A percentile compares a stretch with the other conserved stretches of the same genome.
phyloP scores from a whole-genome alignment of 169 alveolate species.

The Cryptosporidium xiaoi region DNA sequence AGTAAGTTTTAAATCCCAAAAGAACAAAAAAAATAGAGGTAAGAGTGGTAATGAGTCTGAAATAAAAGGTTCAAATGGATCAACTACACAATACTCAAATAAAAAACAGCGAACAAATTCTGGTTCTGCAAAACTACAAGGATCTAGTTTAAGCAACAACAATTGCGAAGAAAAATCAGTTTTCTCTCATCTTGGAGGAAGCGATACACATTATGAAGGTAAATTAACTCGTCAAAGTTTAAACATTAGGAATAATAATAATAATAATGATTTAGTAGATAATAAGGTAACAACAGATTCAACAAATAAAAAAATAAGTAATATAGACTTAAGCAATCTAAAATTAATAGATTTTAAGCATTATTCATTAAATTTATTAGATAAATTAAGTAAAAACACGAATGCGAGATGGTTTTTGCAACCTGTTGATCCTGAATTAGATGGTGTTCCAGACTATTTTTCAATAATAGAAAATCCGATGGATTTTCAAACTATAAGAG shows the following conservation, averaged over 20 bases:
- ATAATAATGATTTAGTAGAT: neutral
- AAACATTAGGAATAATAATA: neutral
- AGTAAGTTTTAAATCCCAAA: constrained; percentile 2
- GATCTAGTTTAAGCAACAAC: constrained; percentile 12
- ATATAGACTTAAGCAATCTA: neutral
- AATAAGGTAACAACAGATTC: neutral
- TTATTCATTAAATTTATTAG: constrained; percentile 64
- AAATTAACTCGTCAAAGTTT: constrained; percentile 38
- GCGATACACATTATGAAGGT: constrained; percentile 45
- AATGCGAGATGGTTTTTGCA: constrained; percentile 87
- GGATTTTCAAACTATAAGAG: constrained; percentile 84
- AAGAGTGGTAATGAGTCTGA: neutral
- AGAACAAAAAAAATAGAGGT: constrained; percentile 13
- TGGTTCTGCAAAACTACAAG: neutral
- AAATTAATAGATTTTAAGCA: constrained; percentile 44
- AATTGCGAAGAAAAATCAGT: neutral
- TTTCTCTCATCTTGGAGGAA: neutral
- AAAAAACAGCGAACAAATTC: constrained; percentile 35
- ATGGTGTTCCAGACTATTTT: constrained; percentile 88
- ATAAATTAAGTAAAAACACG: constrained; percentile 78
- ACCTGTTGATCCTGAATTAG: constrained; percentile 91
- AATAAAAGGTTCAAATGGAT: neutral
- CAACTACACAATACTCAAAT: neutral
- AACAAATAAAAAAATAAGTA: neutral
- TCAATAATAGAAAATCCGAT: constrained; percentile 80